These are phyloP conservation scores for Diaporthe capsici DNA, from an alignment of 2,329 filamentous ascomycete genomes.

Conservation along the genomic window DNA sequence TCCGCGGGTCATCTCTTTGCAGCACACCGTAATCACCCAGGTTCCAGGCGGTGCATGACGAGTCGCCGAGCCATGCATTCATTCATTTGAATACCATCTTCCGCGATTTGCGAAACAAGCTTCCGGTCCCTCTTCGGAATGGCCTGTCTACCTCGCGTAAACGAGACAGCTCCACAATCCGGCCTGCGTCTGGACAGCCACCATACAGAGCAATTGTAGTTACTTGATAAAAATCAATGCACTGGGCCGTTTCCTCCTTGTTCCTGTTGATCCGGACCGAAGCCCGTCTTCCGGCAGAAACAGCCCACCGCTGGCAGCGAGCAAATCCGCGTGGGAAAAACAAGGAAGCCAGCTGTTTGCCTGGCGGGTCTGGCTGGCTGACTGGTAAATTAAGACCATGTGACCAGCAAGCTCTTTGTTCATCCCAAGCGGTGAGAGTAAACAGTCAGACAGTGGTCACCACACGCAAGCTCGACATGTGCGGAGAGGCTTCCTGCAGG, in stretches of 20 bases:
- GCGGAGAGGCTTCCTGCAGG: neutral
- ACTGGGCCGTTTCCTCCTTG: neutral
- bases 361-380: conserved; percentile 3
- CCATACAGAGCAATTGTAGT: conserved; percentile 39
- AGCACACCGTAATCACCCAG: neutral
- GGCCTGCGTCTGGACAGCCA: conserved; percentile 10
- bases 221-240: conserved; percentile 38
- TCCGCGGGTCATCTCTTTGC: conserved; percentile 5
- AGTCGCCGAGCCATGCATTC: neutral
- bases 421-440: conserved; percentile 19
- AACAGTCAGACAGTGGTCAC: neutral
- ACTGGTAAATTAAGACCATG: neutral
- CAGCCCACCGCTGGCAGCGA: conserved; percentile 29
- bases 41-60: conserved; percentile 1
- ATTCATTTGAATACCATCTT: conserved; percentile 31
- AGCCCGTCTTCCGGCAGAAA: conserved; percentile 16
- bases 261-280: conserved; percentile 27
- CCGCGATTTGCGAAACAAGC: conserved; percentile 34
- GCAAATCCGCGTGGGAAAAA: conserved; percentile 23
- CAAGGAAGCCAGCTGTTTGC: conserved; percentile 18
- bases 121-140: conserved; percentile 8
- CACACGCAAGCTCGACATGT: neutral
- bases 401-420: conserved; percentile 2
- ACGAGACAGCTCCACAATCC: conserved; percentile 37
- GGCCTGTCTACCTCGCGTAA: conserved; percentile 2